Percentiles rank a stretch among this genome's conserved stretches.
Conservation (phyloP, 2,329 filamentous ascomycete species). For the Colletotrichum euphorbiae region DNA sequence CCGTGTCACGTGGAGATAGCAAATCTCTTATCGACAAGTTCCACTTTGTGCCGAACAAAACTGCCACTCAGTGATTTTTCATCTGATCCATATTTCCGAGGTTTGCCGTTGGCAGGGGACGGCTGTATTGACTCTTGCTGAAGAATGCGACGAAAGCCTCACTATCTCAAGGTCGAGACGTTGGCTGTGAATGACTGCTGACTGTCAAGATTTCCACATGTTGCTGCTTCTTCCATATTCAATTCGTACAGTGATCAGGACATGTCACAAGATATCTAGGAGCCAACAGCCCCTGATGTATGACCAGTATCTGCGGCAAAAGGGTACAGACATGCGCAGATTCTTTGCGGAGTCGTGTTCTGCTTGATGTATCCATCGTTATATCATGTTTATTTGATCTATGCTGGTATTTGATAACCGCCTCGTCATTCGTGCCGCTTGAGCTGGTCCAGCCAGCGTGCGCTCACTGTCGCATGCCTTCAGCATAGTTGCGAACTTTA, state of each 20-base stretch:
- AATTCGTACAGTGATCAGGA: too few species aligned
- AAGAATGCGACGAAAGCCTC: neutral
- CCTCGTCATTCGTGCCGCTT: conserved; percentile 11
- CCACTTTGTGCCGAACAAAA: neutral
- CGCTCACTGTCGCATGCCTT: neutral
- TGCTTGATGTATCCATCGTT: too few species aligned
- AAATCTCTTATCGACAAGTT: conserved; percentile 1
- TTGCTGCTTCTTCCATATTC: too few species aligned
- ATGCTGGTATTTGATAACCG: conserved; percentile 13
- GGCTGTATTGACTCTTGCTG: neutral
- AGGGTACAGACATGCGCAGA: neutral
- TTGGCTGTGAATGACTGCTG: too few species aligned
- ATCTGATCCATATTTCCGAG: neutral
- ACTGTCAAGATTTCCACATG: too few species aligned
- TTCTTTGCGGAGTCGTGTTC: too few species aligned
- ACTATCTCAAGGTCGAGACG: too few species aligned
- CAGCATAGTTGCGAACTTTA: conserved; percentile 59
- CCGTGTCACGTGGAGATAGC: conserved; percentile 37
- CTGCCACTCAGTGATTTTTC: neutral
- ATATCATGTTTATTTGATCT: neutral
- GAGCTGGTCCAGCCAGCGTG: neutral
- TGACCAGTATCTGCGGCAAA: too few species aligned
- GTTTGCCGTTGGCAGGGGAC: neutral
- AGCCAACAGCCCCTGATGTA: too few species aligned
- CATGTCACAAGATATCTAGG: too few species aligned